Conservation (phyloP, 768 basidiomycete genomes). For the Tylopilus rubrobrunneus region DNA sequence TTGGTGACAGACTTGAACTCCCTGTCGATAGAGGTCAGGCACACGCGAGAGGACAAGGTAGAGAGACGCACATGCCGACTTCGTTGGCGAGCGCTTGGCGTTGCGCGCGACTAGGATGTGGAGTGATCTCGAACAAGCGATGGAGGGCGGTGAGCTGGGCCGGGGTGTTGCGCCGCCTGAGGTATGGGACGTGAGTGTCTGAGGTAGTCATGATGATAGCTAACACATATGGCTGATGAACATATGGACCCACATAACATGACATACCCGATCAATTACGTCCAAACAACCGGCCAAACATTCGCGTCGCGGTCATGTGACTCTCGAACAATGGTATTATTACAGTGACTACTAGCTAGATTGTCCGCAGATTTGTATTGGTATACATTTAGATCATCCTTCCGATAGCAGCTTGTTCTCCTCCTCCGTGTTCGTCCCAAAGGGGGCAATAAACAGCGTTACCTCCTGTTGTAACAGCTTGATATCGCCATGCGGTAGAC, state of each 20-base stretch:
- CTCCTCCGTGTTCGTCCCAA: conserved; percentile 43
- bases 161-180: conserved; percentile 29
- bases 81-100: conserved; percentile 38
- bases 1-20: conserved; percentile 68
- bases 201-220: conserved; percentile 9
- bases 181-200: conserved; percentile 23
- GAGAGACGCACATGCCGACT: conserved; percentile 34
- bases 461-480: conserved; percentile 24
- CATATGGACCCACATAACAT: conserved; percentile 16
- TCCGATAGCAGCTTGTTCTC: conserved; percentile 36
- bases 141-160: conserved; percentile 36
- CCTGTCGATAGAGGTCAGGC: conserved; percentile 34
- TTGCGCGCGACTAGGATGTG: conserved; percentile 42
- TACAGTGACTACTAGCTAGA: conserved; percentile 1
- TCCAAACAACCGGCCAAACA: conserved; percentile 4
- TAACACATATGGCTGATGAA: conserved; percentile 1
- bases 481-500: conserved; percentile 21
- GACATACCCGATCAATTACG: background rate
- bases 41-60: background rate
- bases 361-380: background rate
- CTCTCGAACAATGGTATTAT: conserved; percentile 1
- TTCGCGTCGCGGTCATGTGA: conserved; percentile 29
- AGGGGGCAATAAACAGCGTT: conserved; percentile 26
- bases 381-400: background rate
- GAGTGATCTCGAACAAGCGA: conserved; percentile 31